Base-by-base conservation (phyloP, 306 rosid species). In the Lathyrus sativus region DNA sequence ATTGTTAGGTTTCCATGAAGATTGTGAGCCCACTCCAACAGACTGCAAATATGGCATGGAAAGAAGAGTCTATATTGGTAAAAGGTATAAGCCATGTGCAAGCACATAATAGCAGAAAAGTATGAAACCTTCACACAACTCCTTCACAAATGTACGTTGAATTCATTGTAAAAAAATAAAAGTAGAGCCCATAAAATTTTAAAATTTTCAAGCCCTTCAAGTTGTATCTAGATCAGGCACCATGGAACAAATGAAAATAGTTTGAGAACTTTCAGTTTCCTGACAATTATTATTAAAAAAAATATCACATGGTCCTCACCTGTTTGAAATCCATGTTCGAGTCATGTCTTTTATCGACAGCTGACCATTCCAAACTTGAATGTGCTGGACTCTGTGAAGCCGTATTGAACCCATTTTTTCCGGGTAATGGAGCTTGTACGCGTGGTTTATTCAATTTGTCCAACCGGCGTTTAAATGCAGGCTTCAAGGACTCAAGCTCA, bases 401-500 rank as follows among this genome's bases (percentile, higher is more conserved):
- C 74, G 26, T 74, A 77, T 73, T 69, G 38, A 22, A 71, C 65
- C 69, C 77, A 3, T 76, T 85, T 41, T 61, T 81, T 62, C 74
- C 77, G 24, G 77, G 73, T 50, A 77, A 76, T n/a, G 76, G 79
- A 80, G 77, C 56, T 71, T 59, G 66, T 65, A 55, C 73, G 78
- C 42, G 76, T 8, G 59, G 80, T 66, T 78, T 74, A n/a, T 90
- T 86, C 63, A 86, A 86, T 71, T 80, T 86, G 48, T 67, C 76
- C 76, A 80, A 75, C 73, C 29, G 82, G 33, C 49, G 68, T 46
- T 79, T 78, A 49, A 82, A 85, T 74, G 88, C 87, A 1, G 93
- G 93, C 81, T 86, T 88, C 82, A 92, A 73, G 50, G 85, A 77
- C 74, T 92, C 98, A 63, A 92, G 86, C 77, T 92, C 98, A 74